Conservation (phyloP, 192 early-diverging fungal species). For the Phycomyces nitens region DNA sequence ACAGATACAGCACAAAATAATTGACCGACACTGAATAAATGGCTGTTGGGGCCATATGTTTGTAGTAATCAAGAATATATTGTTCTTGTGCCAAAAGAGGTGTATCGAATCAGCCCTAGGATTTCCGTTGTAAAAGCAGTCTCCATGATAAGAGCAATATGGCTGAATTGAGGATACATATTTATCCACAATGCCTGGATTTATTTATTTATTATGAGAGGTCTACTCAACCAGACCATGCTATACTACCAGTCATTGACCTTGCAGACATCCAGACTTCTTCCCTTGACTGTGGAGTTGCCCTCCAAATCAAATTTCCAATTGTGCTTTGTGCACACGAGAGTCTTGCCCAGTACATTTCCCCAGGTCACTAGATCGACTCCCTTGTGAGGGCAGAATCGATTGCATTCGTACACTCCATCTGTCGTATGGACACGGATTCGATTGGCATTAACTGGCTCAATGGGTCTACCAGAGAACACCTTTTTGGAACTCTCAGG, state of each 20-base stretch:
- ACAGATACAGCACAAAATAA: no score
- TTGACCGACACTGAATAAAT: no score
- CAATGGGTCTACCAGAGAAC: slow-evolving; percentile 24
- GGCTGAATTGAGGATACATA: no score
- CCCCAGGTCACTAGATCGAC: slow-evolving; percentile 41
- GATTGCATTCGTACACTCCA: slow-evolving; percentile 51
- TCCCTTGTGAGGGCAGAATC: slow-evolving; percentile 54
- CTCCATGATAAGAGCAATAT: no score
- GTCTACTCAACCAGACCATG: no score
- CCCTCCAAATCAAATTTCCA: slow-evolving; percentile 22
- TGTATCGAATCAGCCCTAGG: no score
- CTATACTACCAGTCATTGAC: slow-evolving; percentile 46
- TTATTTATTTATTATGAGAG: not conserved
- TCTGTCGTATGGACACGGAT: slow-evolving; percentile 41
- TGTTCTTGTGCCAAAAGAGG: no score
- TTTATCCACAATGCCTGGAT: no score
- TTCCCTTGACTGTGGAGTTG: slow-evolving; percentile 3
- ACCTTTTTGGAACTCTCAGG: slow-evolving; percentile 3
- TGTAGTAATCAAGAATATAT: no score
- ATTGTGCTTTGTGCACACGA: slow-evolving; percentile 50
- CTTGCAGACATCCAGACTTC: slow-evolving; percentile 42
- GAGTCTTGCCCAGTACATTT: slow-evolving; percentile 45
- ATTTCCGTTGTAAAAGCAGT: no score
- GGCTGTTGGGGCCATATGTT: no score
- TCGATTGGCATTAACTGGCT: slow-evolving; percentile 32